A percentile compares a stretch with the other conserved stretches of the same genome.
These are phyloP conservation scores for Botrytis hyacinthi DNA, from an alignment of 2,329 filamentous ascomycete species.

Conservation along the genomic window DNA sequence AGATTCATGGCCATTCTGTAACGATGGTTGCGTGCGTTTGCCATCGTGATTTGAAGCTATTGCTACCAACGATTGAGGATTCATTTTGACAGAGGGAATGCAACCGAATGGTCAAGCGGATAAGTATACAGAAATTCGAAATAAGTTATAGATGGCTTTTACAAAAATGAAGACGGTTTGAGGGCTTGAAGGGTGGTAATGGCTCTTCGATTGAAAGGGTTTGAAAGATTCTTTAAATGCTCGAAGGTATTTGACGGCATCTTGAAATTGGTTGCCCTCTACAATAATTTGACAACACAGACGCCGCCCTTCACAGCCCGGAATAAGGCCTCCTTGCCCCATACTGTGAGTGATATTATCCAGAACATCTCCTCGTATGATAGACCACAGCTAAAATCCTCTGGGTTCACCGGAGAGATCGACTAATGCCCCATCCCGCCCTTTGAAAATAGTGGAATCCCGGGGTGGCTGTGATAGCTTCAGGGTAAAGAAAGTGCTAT, in stretches of 20 bases:
- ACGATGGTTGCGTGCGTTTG: neutral
- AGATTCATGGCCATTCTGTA: neutral
- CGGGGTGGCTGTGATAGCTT: constrained; percentile 4
- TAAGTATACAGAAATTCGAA: neutral
- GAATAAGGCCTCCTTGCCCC: neutral
- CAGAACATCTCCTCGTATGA: neutral
- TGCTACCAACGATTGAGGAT: neutral
- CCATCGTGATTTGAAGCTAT: neutral
- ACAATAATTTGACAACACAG: neutral
- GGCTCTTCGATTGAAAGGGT: neutral
- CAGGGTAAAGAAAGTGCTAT: neutral
- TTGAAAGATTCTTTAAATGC: neutral
- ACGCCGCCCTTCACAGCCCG: neutral
- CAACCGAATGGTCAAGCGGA: neutral
- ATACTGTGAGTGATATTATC: neutral
- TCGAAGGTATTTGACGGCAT: neutral
- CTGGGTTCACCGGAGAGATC: neutral
- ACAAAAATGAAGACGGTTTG: neutral
- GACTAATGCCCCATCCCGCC: neutral
- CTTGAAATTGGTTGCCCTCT: neutral
- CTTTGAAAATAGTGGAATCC: neutral
- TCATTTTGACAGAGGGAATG: neutral
- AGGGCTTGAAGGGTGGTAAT: neutral
- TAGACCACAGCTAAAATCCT: neutral
- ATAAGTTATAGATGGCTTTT: too few relatives aligned